Evolutionary conservation across 768 basidiomycete genomes (phyloP), one percentile per base, ranked within the genome.

Genomic region (Mycena kentingensis): DNA sequence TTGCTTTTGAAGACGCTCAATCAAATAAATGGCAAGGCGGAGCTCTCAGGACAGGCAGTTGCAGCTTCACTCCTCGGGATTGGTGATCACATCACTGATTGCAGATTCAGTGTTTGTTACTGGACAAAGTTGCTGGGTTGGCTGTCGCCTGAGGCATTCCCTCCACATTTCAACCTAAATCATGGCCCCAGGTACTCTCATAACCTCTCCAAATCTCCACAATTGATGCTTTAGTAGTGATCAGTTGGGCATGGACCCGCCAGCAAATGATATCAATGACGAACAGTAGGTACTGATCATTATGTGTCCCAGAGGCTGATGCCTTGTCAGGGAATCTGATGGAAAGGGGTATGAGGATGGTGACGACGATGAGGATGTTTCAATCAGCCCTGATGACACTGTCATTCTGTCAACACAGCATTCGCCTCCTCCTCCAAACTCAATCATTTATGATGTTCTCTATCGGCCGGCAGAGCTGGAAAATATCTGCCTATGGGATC

Each of bases 11-110:
- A 57, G 22, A 57, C 56, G 16, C 25, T 57, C 5, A 57, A 57
- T 19, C 55, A 57, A 18, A 52, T 57, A 25, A 52, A 52, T 39
- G 46, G 46, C 13, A 46, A 51, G 2, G n/a, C 44, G 0, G 56
- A 57, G 37, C 26, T 57, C 5, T 57, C 56, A 0, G 56, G 51
- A 6, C 56, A 57, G 26, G 46, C 42, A 26, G 56, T 57, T n/a
- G 56, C 51, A 16, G 52, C 31, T n/a, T 25, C 56, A 3, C 36
- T 57, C 15, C 27, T 52, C 3, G 51, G 56, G 1, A 48, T 49
- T 12, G 18, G 21, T 0, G 53, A 57, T 31, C 56, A 57, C 34
- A 24, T 57, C 12, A 53, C 56, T 3, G 43, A 57, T 31, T 32
- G 26, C 25, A 46, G 26, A 1, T 57, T 57, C 46, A 32, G 38